Percentiles rank a stretch among this genome's conserved stretches.
phyloP scores from a whole-genome alignment of 495 filamentous ascomycete genomes.

The Bacidia rubella region DNA sequence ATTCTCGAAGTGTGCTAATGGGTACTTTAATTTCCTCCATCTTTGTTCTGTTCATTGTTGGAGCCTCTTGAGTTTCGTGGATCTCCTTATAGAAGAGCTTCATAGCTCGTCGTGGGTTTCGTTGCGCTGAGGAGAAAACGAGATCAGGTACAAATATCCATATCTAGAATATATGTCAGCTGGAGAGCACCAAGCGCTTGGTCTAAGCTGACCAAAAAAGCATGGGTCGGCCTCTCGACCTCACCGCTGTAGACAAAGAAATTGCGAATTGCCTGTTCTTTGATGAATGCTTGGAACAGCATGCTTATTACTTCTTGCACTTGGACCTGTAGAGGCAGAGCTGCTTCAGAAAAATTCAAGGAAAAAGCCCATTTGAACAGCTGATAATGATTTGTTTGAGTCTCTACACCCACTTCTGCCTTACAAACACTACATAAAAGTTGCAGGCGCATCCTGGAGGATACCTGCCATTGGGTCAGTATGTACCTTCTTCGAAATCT shows the following conservation, averaged over 20 bases:
- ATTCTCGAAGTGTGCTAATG: conserved; percentile 27
- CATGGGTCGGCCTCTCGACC: conserved; percentile 18
- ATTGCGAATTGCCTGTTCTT: conserved; percentile 33
- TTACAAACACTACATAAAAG: neutral
- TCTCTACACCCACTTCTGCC: neutral
- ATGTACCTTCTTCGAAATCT: conserved; percentile 20
- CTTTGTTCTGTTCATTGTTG: conserved; percentile 39
- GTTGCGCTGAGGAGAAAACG: conserved; percentile 41
- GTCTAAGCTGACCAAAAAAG: conserved; percentile 27
- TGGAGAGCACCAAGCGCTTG: conserved; percentile 16
- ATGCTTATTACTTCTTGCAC: conserved; percentile 39
- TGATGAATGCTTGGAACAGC: conserved; percentile 37
- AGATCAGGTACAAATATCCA: conserved; percentile 66
- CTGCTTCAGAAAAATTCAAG: conserved; percentile 14
- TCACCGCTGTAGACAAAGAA: conserved; percentile 32
- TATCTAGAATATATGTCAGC: conserved; percentile 20
- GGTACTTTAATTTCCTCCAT: conserved; percentile 56
- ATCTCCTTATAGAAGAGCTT: conserved; percentile 51
- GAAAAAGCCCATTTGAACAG: conserved; percentile 39
- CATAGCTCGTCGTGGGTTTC: conserved; percentile 38
- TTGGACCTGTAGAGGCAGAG: conserved; percentile 26
- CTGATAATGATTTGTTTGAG: conserved; percentile 16
- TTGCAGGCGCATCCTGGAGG: neutral
- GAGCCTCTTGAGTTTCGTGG: conserved; percentile 36
- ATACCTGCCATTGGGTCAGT: neutral